Base-by-base conservation (phyloP, 2,329 filamentous ascomycete species). In the Botrytis paeoniae region DNA sequence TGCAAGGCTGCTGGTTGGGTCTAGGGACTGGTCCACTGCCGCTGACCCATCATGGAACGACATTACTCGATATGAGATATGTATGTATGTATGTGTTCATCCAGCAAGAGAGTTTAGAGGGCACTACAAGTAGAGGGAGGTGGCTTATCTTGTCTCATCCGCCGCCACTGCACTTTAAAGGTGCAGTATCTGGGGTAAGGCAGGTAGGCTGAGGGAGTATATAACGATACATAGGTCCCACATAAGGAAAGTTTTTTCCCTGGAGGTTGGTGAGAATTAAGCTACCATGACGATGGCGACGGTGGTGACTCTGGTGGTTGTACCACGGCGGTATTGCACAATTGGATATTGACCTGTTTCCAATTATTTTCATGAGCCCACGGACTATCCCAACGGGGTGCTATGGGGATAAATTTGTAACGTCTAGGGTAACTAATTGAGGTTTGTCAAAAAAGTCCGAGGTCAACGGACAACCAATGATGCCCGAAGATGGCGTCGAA, bases 81-180 rank as follows among this genome's bases (percentile, higher is more conserved):
- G 45, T 43, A 73, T 74, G 51, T 45, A 73, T 74, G 57, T 35
- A 74, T 75, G 69, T 76, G 78, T 78, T 79, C 77, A 77, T 79
- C 77, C 77, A 79, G 74, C 75, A 74, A 71, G 51, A 68, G n/a
- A 51, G n/a, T 66, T 59, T 45, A 37, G 22, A 72, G 39, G 43
- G 69, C 51, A 68, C 41, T 72, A 72, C 51, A 69, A 71, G 74
- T 72, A 68, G 76, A 78, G 78, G 77, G 78, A 74, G 77, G 78
- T 80, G 78, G 79, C 78, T 80, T 74, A 75, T 75, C 75, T 45
- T 75, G 78, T 80, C 77, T 80, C 79, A 79, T 76, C 70, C 64
- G 72, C 73, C 76, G 77, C 78, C 76, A 79, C 76, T 71, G 70
- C 71, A 65, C 74, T 72, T 76, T 74, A 73, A 71, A 78, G 66